Base-by-base conservation (phyloP, 192 early-diverging fungal genomes). In the Diversispora epigaea region DNA sequence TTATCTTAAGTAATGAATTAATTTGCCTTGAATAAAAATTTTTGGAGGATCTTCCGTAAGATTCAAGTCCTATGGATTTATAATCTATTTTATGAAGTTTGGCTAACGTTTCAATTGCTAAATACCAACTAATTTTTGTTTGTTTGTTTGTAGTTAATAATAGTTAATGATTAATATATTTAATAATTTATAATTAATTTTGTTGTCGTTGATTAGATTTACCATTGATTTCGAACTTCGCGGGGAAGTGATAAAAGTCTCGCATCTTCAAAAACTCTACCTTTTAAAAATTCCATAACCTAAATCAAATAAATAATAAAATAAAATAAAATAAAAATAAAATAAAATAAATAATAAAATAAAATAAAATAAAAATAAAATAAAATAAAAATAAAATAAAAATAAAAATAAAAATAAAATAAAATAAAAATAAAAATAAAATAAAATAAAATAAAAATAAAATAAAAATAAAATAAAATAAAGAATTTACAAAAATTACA, bases 211-310 rank as follows among this genome's bases (percentile, higher is more conserved):
- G 25, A 32, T 32, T 32, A n/a, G 44, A 54, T 61, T 67, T 84
- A 89, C 88, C 84, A 92, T 52, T 68, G 50, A n/a, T 62, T 78
- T 22, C 89, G 85, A 65, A 91, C 86, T 41, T 81, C 78, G 17
- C 77, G 80, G 12, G 84, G 77, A 49, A 94, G 72, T 64, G 81
- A 78, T 8, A 82, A 82, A 78, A 94, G 82, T 41, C 83, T 77
- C 1, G 87, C 75, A 62, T 93, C 91, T 6, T 86, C 79, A 76
- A 96, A 93, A 57, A 98, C 93, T 3, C 95, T 89, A 45, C 96
- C 96, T 57, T 96, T 81, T 68, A 97, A 81, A 73, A 95, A 98
- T 82, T 98, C 91, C 96, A 98, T 98, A 45, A 93, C 81, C 85
- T 90, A 77, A 6, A 39, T 68, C 15, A 58, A 19, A n/a, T 39